phyloP scores from a whole-genome alignment of 169 alveolate species.

The Eimeria necatrix region DNA sequence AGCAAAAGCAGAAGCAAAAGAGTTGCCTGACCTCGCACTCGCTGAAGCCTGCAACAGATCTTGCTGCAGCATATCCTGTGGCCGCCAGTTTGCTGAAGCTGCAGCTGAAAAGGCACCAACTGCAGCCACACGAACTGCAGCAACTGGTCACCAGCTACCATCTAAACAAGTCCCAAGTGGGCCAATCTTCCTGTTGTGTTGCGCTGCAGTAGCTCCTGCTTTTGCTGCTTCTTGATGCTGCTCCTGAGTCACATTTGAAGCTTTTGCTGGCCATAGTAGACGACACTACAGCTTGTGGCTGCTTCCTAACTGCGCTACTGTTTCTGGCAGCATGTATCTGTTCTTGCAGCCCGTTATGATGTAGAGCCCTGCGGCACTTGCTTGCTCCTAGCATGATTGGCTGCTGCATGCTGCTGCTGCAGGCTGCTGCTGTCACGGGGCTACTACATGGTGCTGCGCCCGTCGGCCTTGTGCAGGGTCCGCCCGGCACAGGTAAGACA shows the following conservation, averaged over 20 bases:
- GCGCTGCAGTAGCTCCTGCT: neutral
- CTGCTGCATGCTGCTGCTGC: neutral
- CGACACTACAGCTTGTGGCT: too few relatives aligned
- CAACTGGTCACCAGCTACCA: neutral
- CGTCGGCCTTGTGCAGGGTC: conserved; percentile 97
- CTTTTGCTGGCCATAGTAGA: too few relatives aligned
- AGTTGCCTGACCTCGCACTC: neutral
- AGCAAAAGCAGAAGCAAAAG: neutral
- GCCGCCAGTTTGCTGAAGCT: neutral
- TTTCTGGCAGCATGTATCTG: neutral
- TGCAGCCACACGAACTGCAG: neutral
- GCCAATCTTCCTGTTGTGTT: neutral
- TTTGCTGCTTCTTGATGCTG: conserved; percentile 5
- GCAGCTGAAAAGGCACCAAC: neutral
- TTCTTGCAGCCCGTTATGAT: neutral
- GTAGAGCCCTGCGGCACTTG: neutral
- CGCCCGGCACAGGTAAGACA: conserved; percentile 99
- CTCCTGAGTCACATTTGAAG: neutral
- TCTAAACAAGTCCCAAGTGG: neutral
- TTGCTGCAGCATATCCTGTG: neutral
- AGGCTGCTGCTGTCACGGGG: conserved; percentile 71
- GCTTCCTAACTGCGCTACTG: too few relatives aligned
- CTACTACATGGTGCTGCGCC: conserved; percentile 27
- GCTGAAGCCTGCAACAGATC: neutral
- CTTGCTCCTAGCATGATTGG: neutral